These are phyloP conservation scores for Tilletia indica DNA, from an alignment of 1,284 basidiomycete genomes.

Conservation along the genomic window DNA sequence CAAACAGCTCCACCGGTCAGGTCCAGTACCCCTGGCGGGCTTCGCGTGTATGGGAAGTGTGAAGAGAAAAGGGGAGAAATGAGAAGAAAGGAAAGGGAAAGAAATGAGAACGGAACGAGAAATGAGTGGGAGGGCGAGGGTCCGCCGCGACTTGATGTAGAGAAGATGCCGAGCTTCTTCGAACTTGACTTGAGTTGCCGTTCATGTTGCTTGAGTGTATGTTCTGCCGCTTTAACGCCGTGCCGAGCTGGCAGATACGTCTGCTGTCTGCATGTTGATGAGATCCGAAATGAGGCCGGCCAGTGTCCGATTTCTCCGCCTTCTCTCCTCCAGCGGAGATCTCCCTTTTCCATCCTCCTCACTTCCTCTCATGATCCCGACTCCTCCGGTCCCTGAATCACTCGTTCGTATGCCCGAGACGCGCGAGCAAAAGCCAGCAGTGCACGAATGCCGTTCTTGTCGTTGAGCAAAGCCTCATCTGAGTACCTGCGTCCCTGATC, in stretches of 20 bases:
- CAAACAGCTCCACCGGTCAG: background rate
- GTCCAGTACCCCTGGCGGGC: conserved; percentile 2
- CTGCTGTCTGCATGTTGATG: too few relatives aligned
- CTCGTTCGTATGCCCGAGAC: background rate
- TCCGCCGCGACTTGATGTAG: background rate
- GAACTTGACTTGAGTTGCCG: too few relatives aligned
- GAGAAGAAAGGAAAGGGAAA: background rate
- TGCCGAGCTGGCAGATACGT: too few relatives aligned
- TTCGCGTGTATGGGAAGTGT: background rate
- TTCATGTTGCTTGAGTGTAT: too few relatives aligned
- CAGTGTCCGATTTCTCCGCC: too few relatives aligned
- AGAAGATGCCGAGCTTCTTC: too few relatives aligned
- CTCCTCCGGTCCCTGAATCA: background rate
- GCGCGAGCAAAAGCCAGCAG: background rate
- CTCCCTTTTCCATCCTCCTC: too few relatives aligned
- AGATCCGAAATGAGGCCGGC: too few relatives aligned
- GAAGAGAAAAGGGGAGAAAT: background rate
- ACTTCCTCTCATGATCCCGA: too few relatives aligned
- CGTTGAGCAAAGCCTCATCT: background rate
- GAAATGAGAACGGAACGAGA: background rate
- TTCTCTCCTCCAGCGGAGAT: background rate
- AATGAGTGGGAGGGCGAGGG: background rate
- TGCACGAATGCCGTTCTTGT: background rate
- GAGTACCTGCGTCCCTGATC: background rate
- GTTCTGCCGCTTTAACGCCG: too few relatives aligned